Conservation (phyloP, 192 early-diverging fungal species). For the Podila verticillata region DNA sequence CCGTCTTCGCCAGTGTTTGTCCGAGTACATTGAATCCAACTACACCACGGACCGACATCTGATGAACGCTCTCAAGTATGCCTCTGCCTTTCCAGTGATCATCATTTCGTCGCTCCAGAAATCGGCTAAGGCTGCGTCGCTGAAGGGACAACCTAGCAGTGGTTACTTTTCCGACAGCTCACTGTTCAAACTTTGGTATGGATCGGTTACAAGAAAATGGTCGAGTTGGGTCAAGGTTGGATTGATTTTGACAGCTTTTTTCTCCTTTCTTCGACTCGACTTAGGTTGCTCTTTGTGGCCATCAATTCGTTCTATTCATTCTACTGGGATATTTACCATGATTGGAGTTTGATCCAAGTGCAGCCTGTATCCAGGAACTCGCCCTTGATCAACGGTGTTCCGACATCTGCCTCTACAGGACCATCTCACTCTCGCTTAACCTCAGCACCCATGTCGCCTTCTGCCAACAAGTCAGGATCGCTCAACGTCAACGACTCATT, state of each 20-base stretch:
- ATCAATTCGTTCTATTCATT: constrained; percentile 94
- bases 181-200: constrained; percentile 46
- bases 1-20: constrained; percentile 81
- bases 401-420: neutral
- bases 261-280: neutral
- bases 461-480: constrained; percentile 21
- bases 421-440: constrained; percentile 13
- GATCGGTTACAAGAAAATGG: constrained; percentile 12
- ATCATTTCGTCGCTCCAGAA: constrained; percentile 63
- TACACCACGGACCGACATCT: constrained; percentile 72
- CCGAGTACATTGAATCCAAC: constrained; percentile 73
- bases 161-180: constrained; percentile 43
- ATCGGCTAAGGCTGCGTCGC: constrained; percentile 32
- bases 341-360: constrained; percentile 78
- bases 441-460: constrained; percentile 3
- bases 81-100: constrained; percentile 84
- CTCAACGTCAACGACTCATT: neutral
- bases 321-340: constrained; percentile 95
- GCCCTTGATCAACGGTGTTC: constrained; percentile 33
- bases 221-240: constrained; percentile 17
- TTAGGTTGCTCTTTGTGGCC: constrained; percentile 68
- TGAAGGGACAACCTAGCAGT: constrained; percentile 23
- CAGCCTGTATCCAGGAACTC: constrained; percentile 41
- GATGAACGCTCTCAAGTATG: constrained; percentile 94
- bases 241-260: constrained; percentile 22